A percentile compares a stretch with the other conserved stretches of the same genome.
These are phyloP conservation scores for Fagopyrum tataricum DNA, from an alignment of 148 eudicot genomes.

Conservation along the genomic window DNA sequence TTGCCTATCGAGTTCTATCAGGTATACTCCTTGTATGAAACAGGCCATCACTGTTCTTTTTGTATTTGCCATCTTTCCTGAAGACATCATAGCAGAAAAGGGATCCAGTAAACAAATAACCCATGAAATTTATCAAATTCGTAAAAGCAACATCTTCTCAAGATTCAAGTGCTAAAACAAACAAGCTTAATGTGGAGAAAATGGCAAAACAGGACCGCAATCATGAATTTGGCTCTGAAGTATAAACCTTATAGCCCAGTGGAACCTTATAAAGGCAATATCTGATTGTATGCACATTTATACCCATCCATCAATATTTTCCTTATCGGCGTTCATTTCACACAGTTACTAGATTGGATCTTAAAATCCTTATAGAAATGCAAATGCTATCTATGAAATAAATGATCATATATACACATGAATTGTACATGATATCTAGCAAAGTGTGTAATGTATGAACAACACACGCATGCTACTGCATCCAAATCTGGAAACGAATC, in stretches of 20 bases:
- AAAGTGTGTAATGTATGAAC: not conserved
- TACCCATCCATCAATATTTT: not conserved
- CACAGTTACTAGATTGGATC: not conserved
- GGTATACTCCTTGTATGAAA: constrained; percentile 90
- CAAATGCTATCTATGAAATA: not conserved
- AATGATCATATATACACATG: not conserved
- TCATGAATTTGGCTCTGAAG: not conserved
- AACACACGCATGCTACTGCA: not conserved
- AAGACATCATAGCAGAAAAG: not conserved
- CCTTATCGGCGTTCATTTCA: not conserved
- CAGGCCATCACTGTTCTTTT: constrained; percentile 89
- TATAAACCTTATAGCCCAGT: too few species aligned
- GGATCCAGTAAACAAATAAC: not conserved
- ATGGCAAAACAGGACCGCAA: not conserved
- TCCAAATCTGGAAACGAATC: not conserved
- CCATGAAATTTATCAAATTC: too few species aligned
- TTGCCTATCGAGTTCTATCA: constrained; percentile 83
- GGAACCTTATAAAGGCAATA: not conserved
- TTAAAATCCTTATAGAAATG: not conserved
- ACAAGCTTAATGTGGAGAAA: not conserved
- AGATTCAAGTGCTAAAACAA: too few species aligned
- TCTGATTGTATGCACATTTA: not conserved
- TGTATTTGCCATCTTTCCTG: constrained; percentile 90
- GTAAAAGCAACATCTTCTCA: too few species aligned
- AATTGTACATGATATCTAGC: not conserved